Evolutionary conservation across 352 stramenopile species (phyloP).

Genomic region (Phytopythium kandeliae): DNA sequence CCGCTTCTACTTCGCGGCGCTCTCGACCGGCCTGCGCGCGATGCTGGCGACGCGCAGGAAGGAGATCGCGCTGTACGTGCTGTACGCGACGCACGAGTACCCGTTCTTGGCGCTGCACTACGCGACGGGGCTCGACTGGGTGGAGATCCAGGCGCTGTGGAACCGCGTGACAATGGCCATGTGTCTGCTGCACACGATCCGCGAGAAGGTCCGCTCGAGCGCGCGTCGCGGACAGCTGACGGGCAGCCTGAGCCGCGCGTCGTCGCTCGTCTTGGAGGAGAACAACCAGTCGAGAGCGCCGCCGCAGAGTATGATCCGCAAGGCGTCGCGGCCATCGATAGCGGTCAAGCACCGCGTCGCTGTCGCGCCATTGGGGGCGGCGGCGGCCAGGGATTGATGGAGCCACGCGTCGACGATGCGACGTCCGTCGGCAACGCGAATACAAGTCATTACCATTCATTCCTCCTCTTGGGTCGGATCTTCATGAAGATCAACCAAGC

Average conservation of each 20-base stretch:
- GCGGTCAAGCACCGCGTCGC: neutral
- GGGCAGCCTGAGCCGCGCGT: neutral
- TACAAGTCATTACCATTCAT: no score
- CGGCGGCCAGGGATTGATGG: no score
- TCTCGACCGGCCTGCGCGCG: conserved; percentile 3
- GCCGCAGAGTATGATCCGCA: neutral
- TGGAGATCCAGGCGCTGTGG: conserved; percentile 11
- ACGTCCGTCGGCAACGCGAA: no score
- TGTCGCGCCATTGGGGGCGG: neutral
- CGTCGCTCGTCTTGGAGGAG: neutral
- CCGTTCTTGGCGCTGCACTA: conserved; percentile 9
- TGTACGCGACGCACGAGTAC: conserved; percentile 12
- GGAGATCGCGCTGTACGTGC: conserved; percentile 11
- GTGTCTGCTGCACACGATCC: conserved; percentile 9
- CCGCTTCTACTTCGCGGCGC: conserved; percentile 19
- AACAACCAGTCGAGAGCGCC: no score
- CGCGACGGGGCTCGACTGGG: conserved; percentile 11
- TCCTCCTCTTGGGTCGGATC: no score
- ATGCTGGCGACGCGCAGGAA: conserved; percentile 8
- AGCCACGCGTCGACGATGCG: no score
- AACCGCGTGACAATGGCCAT: conserved; percentile 8
- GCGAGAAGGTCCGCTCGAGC: conserved; percentile 3
- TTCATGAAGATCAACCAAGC: no score
- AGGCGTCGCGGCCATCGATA: neutral
- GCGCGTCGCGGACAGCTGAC: neutral